These are phyloP conservation scores for Prunus fruticosa DNA, from an alignment of 306 rosid species.

Conservation along the genomic window DNA sequence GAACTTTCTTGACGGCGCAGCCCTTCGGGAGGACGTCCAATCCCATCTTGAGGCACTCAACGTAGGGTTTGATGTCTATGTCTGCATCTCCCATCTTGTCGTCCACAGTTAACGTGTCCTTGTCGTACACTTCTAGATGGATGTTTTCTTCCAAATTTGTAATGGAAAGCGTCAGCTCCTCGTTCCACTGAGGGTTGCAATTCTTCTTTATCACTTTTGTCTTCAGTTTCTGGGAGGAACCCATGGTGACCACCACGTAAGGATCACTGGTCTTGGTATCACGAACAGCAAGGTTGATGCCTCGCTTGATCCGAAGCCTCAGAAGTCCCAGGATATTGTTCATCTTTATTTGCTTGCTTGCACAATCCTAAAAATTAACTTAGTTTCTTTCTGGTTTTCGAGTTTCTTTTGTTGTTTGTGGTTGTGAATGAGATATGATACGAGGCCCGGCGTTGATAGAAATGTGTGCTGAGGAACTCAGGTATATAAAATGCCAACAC, in stretches of 20 bases:
- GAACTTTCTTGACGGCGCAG: conserved; percentile 51
- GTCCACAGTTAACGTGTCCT: conserved; percentile 61
- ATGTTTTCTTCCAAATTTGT: conserved; percentile 45
- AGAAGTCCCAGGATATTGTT: conserved; percentile 59
- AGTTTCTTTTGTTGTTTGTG: not conserved
- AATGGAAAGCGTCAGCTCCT: conserved; percentile 68
- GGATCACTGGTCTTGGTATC: conserved; percentile 77
- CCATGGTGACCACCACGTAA: conserved; percentile 52
- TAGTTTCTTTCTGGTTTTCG: not conserved
- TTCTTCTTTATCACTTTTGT: conserved; percentile 49
- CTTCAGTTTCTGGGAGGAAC: conserved; percentile 51
- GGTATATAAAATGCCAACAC: not conserved
- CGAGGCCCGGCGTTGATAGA: not conserved
- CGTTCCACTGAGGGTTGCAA: conserved; percentile 83
- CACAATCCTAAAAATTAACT: not conserved
- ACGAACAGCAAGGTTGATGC: conserved; percentile 68
- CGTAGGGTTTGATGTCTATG: conserved; percentile 67
- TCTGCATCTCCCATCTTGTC: conserved; percentile 88
- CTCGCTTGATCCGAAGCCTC: conserved; percentile 56
- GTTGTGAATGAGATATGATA: not conserved
- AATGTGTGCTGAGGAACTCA: too few relatives aligned
- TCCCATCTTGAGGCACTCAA: conserved; percentile 44
- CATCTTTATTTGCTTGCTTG: conserved; percentile 20
- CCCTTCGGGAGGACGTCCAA: conserved; percentile 59
- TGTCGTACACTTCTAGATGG: conserved; percentile 58